Evolutionary conservation across 805 yeast genomes (phyloP), one percentile per base, ranked within the genome.

Genomic region (Lipomyces starkeyi): DNA sequence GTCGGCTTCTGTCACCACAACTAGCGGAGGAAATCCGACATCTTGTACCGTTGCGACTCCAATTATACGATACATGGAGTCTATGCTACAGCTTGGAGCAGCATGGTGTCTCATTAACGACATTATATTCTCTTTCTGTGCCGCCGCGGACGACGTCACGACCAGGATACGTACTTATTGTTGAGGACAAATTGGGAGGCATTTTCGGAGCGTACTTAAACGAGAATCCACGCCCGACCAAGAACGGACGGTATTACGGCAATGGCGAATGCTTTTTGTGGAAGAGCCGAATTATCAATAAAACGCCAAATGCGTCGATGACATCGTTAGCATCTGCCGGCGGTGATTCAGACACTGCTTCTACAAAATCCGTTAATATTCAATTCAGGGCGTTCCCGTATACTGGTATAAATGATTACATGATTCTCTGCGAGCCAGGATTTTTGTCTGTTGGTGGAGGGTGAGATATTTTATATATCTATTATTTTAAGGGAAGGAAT

Each of bases 191-290:
- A 61, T 55, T 68, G 67, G 73, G 73, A 43, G 64, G 61, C 62
- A 86, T 76, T 72, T 88, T 59, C 78, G 75, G 75, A 11, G 74
- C 74, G 6, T 73, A 87, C 76, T 72, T 88, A 58, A 81, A 92
- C 77, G 97, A 92, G 72, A 83, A 85, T 65, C 84, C 91, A 67
- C 87, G 85, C 67, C 89, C 93, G 0, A 85, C 88, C 66, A 96
- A 91, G 61, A 85, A 85, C 60, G 86, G 86, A 74, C 83, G 91
- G 66, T 94, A 88, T 79, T 90, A 88, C 73, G 99, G 99, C 0
- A 93, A 93, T 79, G 97, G 98, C 0, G 97, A 94, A 77, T 93
- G 98, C 76, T 93, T 95, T 74, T 82, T 94, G 27, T 94, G 75
- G 92, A 92, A 77, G 97, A 91, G 73, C 82, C 85, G 64, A 83